Evolutionary conservation across 352 stramenopile species (phyloP).

Genomic region (Globisporangium cylindrosporum): DNA sequence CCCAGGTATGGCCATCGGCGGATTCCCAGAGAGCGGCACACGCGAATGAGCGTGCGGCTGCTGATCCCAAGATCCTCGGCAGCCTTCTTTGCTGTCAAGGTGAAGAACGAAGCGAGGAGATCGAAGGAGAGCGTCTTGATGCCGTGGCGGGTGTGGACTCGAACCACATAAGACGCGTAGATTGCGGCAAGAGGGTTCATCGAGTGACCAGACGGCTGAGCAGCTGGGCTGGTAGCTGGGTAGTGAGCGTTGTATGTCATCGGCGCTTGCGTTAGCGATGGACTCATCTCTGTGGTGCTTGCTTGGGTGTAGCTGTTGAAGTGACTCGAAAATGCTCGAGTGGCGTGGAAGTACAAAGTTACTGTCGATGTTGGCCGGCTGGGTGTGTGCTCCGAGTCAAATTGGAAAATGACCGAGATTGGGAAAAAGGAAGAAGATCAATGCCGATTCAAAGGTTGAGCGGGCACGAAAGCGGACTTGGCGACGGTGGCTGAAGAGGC

Average conservation of each 20-base stretch:
- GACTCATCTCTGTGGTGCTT: neutral
- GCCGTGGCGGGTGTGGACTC: constrained; percentile 57
- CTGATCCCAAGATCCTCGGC: constrained; percentile 74
- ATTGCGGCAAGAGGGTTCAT: constrained; percentile 29
- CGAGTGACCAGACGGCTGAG: neutral
- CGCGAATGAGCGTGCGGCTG: constrained; percentile 72
- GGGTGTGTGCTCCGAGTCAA: constrained; percentile 9
- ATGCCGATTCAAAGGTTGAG: neutral
- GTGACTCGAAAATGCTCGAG: constrained; percentile 3
- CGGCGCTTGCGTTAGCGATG: neutral
- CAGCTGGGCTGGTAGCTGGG: neutral
- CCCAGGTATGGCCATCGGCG: constrained; percentile 76
- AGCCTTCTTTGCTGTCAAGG: constrained; percentile 71
- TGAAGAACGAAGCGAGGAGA: constrained; percentile 64
- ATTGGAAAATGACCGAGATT: constrained; percentile 14
- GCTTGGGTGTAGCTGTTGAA: neutral
- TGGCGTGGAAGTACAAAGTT: neutral
- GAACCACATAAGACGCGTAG: constrained; percentile 57
- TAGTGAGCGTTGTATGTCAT: constrained; percentile 1
- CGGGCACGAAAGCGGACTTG: constrained; percentile 12
- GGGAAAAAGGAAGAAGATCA: constrained; percentile 1
- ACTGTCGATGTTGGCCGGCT: neutral
- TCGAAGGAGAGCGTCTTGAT: constrained; percentile 84
- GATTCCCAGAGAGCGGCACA: constrained; percentile 74
- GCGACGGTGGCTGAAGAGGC: neutral